phyloP scores from a whole-genome alignment of 352 stramenopile species.

The Lagenidium sp. region DNA sequence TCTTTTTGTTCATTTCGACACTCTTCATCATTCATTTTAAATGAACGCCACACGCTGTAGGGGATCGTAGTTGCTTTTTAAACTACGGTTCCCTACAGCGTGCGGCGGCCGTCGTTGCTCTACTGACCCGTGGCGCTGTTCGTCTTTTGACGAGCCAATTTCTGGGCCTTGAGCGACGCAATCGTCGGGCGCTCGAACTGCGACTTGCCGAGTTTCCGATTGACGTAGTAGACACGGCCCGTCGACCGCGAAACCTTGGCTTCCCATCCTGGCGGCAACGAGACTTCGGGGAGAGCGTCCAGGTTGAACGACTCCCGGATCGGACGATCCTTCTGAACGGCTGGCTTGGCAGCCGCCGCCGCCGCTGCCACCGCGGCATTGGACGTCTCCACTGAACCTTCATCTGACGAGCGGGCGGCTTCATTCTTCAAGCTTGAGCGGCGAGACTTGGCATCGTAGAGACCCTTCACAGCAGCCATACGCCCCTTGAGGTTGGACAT shows the following conservation, averaged over 20 bases:
- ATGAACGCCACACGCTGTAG: too few species aligned
- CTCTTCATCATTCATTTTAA: too few species aligned
- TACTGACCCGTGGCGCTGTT: too few species aligned
- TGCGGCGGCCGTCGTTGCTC: too few species aligned
- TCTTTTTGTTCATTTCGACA: too few species aligned
- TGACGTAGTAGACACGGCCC: slow-evolving; percentile 84
- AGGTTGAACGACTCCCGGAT: slow-evolving; percentile 83
- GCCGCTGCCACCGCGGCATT: background rate
- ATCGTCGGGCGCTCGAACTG: slow-evolving; percentile 82
- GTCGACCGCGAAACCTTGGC: slow-evolving; percentile 83
- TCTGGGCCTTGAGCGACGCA: slow-evolving; percentile 79
- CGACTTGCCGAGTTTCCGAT: slow-evolving; percentile 80
- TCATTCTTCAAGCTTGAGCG: slow-evolving; percentile 46
- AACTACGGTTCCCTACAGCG: too few species aligned
- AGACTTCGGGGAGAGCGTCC: slow-evolving; percentile 71
- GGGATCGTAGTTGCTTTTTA: too few species aligned
- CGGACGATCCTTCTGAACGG: slow-evolving; percentile 21
- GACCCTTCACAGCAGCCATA: slow-evolving; percentile 70
- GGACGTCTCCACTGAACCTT: slow-evolving; percentile 16
- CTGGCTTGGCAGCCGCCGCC: slow-evolving; percentile 1
- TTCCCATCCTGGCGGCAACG: slow-evolving; percentile 74
- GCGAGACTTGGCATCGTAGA: slow-evolving; percentile 52
- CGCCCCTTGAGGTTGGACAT: slow-evolving; percentile 79
- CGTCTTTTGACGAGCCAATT: slow-evolving; percentile 64
- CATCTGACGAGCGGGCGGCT: slow-evolving; percentile 16